phyloP scores from a whole-genome alignment of 1,284 basidiomycete species.

The Sporisorium exsertum region DNA sequence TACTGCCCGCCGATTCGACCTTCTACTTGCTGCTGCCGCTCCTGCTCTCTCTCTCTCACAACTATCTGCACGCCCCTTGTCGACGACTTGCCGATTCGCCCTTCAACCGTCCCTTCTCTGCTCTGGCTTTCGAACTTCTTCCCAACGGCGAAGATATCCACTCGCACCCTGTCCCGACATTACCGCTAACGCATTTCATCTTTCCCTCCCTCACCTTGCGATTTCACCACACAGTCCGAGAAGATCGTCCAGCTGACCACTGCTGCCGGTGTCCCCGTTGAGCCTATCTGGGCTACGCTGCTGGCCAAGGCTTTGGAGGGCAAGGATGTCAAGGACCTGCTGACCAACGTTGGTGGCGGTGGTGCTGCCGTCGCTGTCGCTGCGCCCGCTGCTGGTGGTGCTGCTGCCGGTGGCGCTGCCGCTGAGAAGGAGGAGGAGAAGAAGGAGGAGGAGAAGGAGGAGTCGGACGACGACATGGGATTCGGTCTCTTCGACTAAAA shows the following conservation, averaged over 20 bases:
- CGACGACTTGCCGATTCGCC: too few species aligned
- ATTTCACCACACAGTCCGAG: conserved; percentile 76
- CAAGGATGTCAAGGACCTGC: conserved; percentile 94
- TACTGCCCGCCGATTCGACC: background rate
- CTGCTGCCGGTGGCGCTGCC: conserved; percentile 76
- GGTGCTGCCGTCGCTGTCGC: conserved; percentile 73
- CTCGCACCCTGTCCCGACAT: background rate
- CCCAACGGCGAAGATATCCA: background rate
- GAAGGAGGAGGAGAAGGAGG: conserved; percentile 70
- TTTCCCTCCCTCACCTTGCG: too few species aligned
- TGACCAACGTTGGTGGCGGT: conserved; percentile 90
- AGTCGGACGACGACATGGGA: conserved; percentile 72
- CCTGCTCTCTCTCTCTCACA: background rate
- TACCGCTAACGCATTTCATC: background rate
- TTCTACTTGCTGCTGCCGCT: background rate
- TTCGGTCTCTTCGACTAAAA: conserved; percentile 86
- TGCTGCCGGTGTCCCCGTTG: conserved; percentile 87
- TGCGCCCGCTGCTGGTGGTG: conserved; percentile 75
- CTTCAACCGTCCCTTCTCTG: background rate
- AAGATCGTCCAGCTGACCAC: conserved; percentile 86
- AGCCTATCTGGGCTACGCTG: conserved; percentile 96
- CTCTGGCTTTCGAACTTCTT: background rate
- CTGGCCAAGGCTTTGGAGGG: conserved; percentile 98
- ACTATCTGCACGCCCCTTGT: too few species aligned
- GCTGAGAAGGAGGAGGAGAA: conserved; percentile 88